Evolutionary conservation across 257 asterid species (phyloP).

Genomic region (Solanum chilense): DNA sequence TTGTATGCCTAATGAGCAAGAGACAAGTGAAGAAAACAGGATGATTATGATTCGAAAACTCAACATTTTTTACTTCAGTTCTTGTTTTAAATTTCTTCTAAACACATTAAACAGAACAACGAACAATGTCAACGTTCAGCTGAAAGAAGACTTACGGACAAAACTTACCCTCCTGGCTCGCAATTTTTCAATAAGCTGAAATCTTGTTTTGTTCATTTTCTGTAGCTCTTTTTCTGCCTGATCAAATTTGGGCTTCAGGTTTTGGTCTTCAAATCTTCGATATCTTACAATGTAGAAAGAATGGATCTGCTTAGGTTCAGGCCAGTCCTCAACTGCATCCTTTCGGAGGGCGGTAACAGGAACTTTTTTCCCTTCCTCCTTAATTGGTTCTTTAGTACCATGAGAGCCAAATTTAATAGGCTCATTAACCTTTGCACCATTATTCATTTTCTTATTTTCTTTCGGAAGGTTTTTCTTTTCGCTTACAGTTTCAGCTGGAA

Average conservation of each 20-base stretch:
- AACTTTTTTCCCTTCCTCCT: conserved; percentile 25
- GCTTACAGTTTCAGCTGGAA: conserved; percentile 12
- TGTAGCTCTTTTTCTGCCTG: conserved; percentile 64
- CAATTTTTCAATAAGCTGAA: conserved; percentile 50
- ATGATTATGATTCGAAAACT: not conserved
- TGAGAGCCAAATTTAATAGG: conserved; percentile 31
- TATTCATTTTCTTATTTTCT: conserved; percentile 11
- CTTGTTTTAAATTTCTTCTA: not conserved
- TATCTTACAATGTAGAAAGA: conserved; percentile 46
- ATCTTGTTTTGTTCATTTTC: conserved; percentile 55
- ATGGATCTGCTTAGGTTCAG: conserved; percentile 61
- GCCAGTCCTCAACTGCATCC: conserved; percentile 91
- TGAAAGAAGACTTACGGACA: not conserved
- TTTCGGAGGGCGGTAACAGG: conserved; percentile 43
- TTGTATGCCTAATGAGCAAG: not conserved
- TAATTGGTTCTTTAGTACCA: conserved; percentile 22
- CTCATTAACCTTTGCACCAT: conserved; percentile 5
- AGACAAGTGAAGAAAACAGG: not conserved
- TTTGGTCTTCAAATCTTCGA: conserved; percentile 57
- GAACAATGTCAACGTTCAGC: not conserved
- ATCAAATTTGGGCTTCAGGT: conserved; percentile 54
- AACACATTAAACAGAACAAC: not conserved
- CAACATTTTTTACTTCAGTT: too few relatives aligned
- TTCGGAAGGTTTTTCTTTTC: conserved; percentile 9
- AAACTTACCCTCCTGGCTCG: conserved; percentile 50